Evolutionary conservation across 2,329 filamentous ascomycete genomes (phyloP), one percentile per base, ranked within the genome.

Genomic region (Aspergillus oerlinghausenensis): DNA sequence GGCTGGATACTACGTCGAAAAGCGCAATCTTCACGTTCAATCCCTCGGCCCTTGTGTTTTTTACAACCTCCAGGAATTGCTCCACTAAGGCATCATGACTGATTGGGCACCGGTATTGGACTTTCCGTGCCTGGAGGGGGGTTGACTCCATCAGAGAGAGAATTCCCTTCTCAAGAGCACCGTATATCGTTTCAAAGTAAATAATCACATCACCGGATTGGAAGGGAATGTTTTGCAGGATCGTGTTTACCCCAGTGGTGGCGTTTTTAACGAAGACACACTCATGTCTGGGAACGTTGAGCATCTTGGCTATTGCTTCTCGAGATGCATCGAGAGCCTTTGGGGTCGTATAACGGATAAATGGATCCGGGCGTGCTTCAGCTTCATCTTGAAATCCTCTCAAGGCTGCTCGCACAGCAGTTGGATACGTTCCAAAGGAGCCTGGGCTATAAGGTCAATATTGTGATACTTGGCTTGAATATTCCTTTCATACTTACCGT

Each of bases 241-340:
- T 83, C 0, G 86, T 89, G 74, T 94, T 93, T 49, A 76, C 67
- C 53, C 74, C 76, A 0, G 83, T 87, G 0, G 90, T 95, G 10
- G 92, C 90, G 70, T 97, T 97, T 56, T 83, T 78, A 0, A 96
- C 85, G 61, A 95, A 87, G 0, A 96, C 91, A 42, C 89, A 77
- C 8, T 86, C 85, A 8, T 87, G 80, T 0, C 78, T 68, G 0
- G 87, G 85, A 0, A 83, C 87, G 58, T 89, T 83, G 59, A 97
- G 76, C 23, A 90, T 67, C 25, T 77, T 70, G 0, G 89, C 88
- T 4, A 92, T 75, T 2, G 86, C 86, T 35, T 72, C 75, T 8
- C 90, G 86, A 9, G 82, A 82, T 60, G 82, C 77, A 60, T 89
- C 85, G 5, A 25, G 0, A 96, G 80, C 8, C 86, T 77, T 3